These are phyloP conservation scores for Nemania serpens DNA, from an alignment of 2,329 filamentous ascomycete genomes.

Conservation along the genomic window DNA sequence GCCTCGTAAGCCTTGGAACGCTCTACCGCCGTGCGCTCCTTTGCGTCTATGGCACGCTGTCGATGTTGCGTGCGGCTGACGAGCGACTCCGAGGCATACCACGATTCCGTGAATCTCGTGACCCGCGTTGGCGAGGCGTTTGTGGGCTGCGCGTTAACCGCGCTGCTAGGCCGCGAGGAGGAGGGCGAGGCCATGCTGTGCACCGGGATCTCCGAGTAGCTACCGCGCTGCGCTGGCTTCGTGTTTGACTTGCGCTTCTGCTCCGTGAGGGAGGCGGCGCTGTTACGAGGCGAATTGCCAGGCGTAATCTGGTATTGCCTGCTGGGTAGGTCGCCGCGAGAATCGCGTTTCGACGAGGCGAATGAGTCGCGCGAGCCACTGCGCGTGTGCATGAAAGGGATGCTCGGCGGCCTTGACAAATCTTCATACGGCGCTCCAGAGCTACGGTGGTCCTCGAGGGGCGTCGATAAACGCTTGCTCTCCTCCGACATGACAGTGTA, in stretches of 20 bases:
- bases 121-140: conserved; percentile 45
- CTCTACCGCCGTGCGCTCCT: conserved; percentile 36
- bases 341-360: conserved; percentile 56
- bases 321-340: conserved; percentile 58
- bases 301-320: conserved; percentile 59
- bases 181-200: conserved; percentile 44
- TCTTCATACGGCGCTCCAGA: conserved; percentile 53
- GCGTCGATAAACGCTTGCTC: conserved; percentile 64
- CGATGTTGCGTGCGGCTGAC: conserved; percentile 59
- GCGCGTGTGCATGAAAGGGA: conserved; percentile 84
- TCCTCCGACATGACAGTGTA: conserved; percentile 49
- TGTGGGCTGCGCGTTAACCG: conserved; percentile 31
- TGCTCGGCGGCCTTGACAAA: conserved; percentile 55
- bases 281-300: conserved; percentile 44
- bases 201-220: conserved; percentile 57
- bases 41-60: conserved; percentile 49
- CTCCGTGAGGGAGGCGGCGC: conserved; percentile 49
- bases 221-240: conserved; percentile 45
- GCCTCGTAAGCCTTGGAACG: conserved; percentile 48
- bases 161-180: conserved; percentile 33
- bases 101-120: conserved; percentile 58
- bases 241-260: conserved; percentile 54
- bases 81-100: conserved; percentile 59
- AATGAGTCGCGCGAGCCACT: conserved; percentile 63
- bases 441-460: conserved; percentile 48